Conservation (phyloP, 768 basidiomycete genomes). For the Amanita fuliginea region DNA sequence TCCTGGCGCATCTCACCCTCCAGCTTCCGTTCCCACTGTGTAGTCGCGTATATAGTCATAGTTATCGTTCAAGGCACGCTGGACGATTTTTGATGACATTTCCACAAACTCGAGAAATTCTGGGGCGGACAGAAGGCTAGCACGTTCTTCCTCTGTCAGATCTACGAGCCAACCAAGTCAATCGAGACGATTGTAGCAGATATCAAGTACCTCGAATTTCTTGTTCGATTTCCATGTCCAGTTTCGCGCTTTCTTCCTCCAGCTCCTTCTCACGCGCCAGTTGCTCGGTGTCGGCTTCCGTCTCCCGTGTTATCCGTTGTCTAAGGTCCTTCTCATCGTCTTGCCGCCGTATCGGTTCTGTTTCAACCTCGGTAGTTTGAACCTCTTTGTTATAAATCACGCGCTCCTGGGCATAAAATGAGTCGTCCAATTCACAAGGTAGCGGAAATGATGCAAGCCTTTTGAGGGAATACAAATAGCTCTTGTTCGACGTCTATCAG, state of each 20-base stretch:
- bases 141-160: conserved; percentile 76
- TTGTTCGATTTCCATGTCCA: conserved; percentile 80
- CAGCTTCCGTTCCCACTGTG: conserved; percentile 77
- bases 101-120: conserved; percentile 94
- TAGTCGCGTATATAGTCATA: conserved; percentile 99
- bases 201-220: conserved; percentile 59
- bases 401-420: conserved; percentile 40
- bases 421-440: neutral
- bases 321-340: conserved; percentile 47
- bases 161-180: conserved; percentile 32
- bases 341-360: conserved; percentile 65
- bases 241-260: conserved; percentile 72
- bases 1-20: conserved; percentile 45
- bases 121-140: conserved; percentile 73
- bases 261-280: conserved; percentile 63
- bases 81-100: conserved; percentile 88
- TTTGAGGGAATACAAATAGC: conserved; percentile 81
- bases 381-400: conserved; percentile 80
- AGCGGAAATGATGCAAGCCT: conserved; percentile 31
- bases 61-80: conserved; percentile 86
- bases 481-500: conserved; percentile 87
- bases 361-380: conserved; percentile 61
- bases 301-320: conserved; percentile 1
- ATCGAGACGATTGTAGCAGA: neutral
- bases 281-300: conserved; percentile 47